phyloP scores from a whole-genome alignment of 371 early-diverging fungal species.

The Mucor lusitanicus region DNA sequence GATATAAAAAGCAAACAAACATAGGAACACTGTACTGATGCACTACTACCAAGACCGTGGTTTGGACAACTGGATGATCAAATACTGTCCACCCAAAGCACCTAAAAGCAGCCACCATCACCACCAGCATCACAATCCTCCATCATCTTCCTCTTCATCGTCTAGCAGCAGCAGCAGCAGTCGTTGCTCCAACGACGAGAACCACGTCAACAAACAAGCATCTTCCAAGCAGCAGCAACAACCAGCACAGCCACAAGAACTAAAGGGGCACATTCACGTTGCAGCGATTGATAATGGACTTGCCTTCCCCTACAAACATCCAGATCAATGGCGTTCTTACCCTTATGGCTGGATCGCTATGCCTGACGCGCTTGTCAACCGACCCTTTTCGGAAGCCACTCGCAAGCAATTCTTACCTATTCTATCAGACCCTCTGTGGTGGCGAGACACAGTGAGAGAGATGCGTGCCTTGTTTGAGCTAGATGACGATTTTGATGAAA shows the following conservation, averaged over 20 bases:
- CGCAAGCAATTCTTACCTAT: constrained; percentile 65
- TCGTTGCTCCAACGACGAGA: not conserved
- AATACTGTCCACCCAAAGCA: constrained; percentile 46
- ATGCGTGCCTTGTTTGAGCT: constrained; percentile 67
- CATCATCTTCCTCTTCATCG: not conserved
- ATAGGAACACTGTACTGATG: not conserved
- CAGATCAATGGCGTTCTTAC: constrained; percentile 87
- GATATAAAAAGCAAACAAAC: not conserved
- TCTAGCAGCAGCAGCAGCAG: constrained; percentile 12
- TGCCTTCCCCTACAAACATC: constrained; percentile 93
- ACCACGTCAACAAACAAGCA: constrained; percentile 11
- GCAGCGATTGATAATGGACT: constrained; percentile 94
- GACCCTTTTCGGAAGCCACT: constrained; percentile 72
- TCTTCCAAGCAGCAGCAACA: constrained; percentile 18
- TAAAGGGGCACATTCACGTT: constrained; percentile 57
- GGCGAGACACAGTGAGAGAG: constrained; percentile 71
- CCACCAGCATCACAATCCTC: not conserved
- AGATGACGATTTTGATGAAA: constrained; percentile 76
- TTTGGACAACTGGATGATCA: constrained; percentile 92
- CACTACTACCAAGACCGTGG: constrained; percentile 64
- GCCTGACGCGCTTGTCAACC: constrained; percentile 55
- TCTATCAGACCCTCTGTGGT: constrained; percentile 78
- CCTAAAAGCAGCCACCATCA: not conserved
- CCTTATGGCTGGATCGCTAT: constrained; percentile 88
- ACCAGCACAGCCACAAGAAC: not conserved